Base-by-base conservation (phyloP, 257 asterid genomes). In the Forsythia viridissima region DNA sequence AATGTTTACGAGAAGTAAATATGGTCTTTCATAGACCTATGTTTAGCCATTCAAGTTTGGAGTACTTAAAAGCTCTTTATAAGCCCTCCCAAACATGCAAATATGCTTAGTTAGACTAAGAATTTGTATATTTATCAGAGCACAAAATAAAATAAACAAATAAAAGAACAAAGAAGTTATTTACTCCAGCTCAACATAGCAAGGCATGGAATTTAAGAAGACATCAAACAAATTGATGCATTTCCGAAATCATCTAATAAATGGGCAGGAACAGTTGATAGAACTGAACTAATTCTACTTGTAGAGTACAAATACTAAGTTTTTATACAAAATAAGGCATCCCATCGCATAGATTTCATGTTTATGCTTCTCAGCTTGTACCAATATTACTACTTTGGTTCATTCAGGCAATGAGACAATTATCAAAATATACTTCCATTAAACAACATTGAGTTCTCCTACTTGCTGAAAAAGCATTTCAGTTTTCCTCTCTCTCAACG, bases 401-500 rank as follows among this genome's bases (percentile, higher is more conserved):
- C 92, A 88, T 87, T 78, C 79, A 84, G 94, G 72, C 63, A 69
- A 83, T 86, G 94, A 88, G 87, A 86, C 86, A 77, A 77, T 40
- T 40, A 82, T 20, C 48, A 86, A 75, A 82, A 43, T 66, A 72
- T 72, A 81, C 75, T 74, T 70, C 55, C 65, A 85, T 83, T 80
- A 40, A 84, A 88, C 89, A 81, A 79, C 67, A 69, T 40, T 48
- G 65, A 37, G 2, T 9, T 40, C 46, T 66, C 67, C 80, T 87
- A 91, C 77, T 90, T 88, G 87, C 81, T 82, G 77, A 94, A 94
- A 65, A 94, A 79, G 85, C 90, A 89, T 67, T 85, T 90, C 77
- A 95, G 69, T 21, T 79, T 91, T 76, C 98, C 96, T 76, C 93
- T 83, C 72, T 95, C 97, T 30, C 93, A 36, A 4, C 94, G 88